These are phyloP conservation scores for Colletotrichum lini DNA, from an alignment of 2,329 filamentous ascomycete species.

Conservation along the genomic window DNA sequence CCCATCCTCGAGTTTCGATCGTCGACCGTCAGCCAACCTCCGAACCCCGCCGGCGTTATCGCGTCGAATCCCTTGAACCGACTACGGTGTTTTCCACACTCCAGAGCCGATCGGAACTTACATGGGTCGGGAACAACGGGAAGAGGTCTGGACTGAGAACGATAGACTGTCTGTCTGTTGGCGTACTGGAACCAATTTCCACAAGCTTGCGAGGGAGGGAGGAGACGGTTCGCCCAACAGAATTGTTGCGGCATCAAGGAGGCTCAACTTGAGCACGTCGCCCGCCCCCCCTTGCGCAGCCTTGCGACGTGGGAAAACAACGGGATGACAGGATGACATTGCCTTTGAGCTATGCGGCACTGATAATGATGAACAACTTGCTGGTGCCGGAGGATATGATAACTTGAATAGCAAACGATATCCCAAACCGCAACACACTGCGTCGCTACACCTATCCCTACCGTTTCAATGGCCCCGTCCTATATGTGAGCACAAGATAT, in stretches of 20 bases:
- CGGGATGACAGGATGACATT: no score
- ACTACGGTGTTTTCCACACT: no score
- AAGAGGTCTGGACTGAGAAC: background rate
- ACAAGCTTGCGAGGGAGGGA: background rate
- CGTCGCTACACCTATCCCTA: no score
- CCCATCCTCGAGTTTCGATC: background rate
- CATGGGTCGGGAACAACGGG: background rate
- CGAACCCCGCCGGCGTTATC: background rate
- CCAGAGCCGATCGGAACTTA: no score
- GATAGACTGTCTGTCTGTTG: background rate
- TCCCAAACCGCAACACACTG: background rate
- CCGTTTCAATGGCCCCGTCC: background rate
- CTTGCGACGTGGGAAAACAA: no score
- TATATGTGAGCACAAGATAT: no score
- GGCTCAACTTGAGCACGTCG: background rate
- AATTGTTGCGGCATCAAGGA: background rate
- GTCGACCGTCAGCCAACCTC: background rate
- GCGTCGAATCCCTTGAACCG: background rate
- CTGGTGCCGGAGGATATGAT: background rate
- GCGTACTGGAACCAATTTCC: background rate
- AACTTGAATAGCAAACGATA: background rate
- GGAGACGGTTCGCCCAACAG: background rate
- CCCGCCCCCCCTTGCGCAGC: background rate
- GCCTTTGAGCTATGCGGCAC: no score
- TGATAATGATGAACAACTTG: background rate